A percentile compares a stretch with the other conserved stretches of the same genome.
Conservation (phyloP, 805 yeast species). For the Saccharomycopsis selenospora region DNA sequence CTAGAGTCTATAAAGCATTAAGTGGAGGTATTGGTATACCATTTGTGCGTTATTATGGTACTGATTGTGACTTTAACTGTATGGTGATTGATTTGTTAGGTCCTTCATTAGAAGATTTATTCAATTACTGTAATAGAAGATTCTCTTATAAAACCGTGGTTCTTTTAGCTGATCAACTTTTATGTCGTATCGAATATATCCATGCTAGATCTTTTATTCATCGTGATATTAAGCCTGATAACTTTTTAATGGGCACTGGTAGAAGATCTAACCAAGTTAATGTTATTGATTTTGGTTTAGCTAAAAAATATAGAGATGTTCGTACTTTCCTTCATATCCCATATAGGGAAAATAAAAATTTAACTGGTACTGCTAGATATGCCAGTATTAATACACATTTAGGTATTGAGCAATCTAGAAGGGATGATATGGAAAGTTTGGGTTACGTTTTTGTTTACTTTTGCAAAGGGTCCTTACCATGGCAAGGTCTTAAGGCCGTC, state of each 20-base stretch:
- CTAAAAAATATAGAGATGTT: slow-evolving; percentile 91
- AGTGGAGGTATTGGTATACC: slow-evolving; percentile 98
- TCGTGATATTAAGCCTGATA: slow-evolving; percentile 76
- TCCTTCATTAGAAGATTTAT: slow-evolving; percentile 89
- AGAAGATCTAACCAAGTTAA: slow-evolving; percentile 92
- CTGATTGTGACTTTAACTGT: slow-evolving; percentile 93
- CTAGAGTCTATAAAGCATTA: slow-evolving; percentile 87
- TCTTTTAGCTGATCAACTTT: slow-evolving; percentile 86
- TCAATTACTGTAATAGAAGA: slow-evolving; percentile 91
- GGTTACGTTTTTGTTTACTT: slow-evolving; percentile 93
- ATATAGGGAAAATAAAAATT: slow-evolving; percentile 89
- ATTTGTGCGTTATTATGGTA: slow-evolving; percentile 93
- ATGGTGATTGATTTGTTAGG: slow-evolving; percentile 95
- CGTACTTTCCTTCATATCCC: slow-evolving; percentile 92
- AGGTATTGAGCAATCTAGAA: slow-evolving; percentile 93
- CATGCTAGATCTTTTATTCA: slow-evolving; percentile 92
- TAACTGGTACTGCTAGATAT: slow-evolving; percentile 96
- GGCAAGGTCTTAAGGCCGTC: slow-evolving; percentile 98
- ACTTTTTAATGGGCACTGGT: slow-evolving; percentile 81
- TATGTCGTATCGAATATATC: slow-evolving; percentile 89
- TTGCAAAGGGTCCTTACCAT: slow-evolving; percentile 91
- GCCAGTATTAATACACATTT: slow-evolving; percentile 93
- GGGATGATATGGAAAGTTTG: slow-evolving; percentile 92
- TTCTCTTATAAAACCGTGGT: slow-evolving; percentile 91
- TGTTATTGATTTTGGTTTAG: slow-evolving; percentile 90